Base-by-base conservation (phyloP, 257 asterid genomes). In the Solanum lycopersicoides region DNA sequence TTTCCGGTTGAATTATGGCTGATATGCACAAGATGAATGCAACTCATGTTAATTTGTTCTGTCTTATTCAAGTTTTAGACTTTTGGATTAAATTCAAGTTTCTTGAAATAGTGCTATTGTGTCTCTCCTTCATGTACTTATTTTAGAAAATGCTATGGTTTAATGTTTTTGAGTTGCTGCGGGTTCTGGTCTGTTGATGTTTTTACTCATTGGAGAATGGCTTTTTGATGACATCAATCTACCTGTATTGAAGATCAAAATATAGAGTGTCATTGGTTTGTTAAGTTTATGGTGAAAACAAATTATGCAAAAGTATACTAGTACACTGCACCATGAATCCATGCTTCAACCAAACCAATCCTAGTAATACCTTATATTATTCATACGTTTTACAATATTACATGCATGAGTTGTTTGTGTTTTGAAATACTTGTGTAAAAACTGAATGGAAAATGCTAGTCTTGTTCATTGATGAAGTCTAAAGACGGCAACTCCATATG, bases 401-500 rank as follows among this genome's bases (percentile, higher is more conserved):
- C 63, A 42, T 76, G 83, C 35, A 66, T 76, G 35, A 20, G 68
- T 72, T 74, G 66, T 20, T 20, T 21, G 66, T 20, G 65, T 20
- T 20, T 56, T 20, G 72, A 37, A 76, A 37, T 21, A 45, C 18
- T 25, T 6, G 6, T 11, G 23, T 12, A 11, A 47, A 69, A 71
- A 32, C 7, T 59, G 50, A 15, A 83, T 12, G 23, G 20, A 1
- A 3, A 28, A 42, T 25, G 63, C 87, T 91, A 85, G 0, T 89
- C 89, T 9, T 91, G 91, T 12, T 92, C 93, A 8, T 79, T 86
- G 45, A 86, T 88, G 32, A 86, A 65, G 63, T 91, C 92, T 5
- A 91, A 87, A 75, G 89, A 91, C 3, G 95, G 93, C 85, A 88
- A 82, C 23, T 91, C 95, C 85, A 89, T 73, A 71, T 53, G 88